Evolutionary conservation across 257 asterid genomes (phyloP).

Genomic region (Petrea volubilis): DNA sequence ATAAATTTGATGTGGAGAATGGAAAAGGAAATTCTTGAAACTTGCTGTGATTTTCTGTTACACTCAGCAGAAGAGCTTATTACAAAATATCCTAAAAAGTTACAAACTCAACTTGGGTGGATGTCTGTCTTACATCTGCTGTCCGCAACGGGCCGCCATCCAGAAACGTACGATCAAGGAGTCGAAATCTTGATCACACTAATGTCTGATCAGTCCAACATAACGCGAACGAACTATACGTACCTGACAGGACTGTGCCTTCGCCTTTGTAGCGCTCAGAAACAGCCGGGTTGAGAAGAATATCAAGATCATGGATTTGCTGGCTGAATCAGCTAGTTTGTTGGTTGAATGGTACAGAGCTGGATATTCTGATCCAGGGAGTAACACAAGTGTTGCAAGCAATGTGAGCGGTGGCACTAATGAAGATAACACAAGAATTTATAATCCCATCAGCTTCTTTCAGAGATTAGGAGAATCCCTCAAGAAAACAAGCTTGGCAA

Average conservation of each 20-base stretch:
- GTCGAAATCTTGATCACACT: slow-evolving; percentile 59
- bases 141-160: slow-evolving; percentile 86
- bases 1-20: slow-evolving; percentile 78
- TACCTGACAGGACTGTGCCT: slow-evolving; percentile 82
- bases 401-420: slow-evolving; percentile 40
- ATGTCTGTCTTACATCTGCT: slow-evolving; percentile 72
- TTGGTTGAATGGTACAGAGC: slow-evolving; percentile 78
- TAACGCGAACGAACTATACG: slow-evolving; percentile 63
- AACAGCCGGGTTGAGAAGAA: slow-evolving; percentile 79
- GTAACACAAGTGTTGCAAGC: slow-evolving; percentile 39
- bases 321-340: slow-evolving; percentile 62
- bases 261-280: slow-evolving; percentile 77
- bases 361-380: slow-evolving; percentile 78
- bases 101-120: slow-evolving; percentile 79
- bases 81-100: slow-evolving; percentile 56
- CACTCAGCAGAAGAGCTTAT: slow-evolving; percentile 61
- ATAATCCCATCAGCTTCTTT: slow-evolving; percentile 57
- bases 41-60: slow-evolving; percentile 63
- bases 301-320: slow-evolving; percentile 66
- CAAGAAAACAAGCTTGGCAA: slow-evolving; percentile 82
- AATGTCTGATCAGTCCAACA: slow-evolving; percentile 53
- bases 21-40: slow-evolving; percentile 86
- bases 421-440: slow-evolving; percentile 58
- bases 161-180: slow-evolving; percentile 78
- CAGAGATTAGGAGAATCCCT: slow-evolving; percentile 78